Base-by-base conservation (phyloP, 78 protist genomes). In the Isochrysis galbana region DNA sequence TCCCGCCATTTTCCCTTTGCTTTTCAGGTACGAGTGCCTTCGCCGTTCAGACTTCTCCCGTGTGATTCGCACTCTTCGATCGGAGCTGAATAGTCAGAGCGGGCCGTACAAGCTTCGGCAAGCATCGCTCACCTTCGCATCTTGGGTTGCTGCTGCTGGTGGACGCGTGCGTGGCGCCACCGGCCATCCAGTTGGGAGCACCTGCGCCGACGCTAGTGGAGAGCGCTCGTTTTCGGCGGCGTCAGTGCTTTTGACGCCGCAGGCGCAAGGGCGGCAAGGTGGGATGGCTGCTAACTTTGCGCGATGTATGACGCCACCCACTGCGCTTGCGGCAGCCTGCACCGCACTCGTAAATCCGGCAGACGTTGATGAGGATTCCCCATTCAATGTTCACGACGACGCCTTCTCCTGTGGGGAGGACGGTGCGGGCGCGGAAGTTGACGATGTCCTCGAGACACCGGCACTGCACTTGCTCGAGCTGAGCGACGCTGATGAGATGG, bases 401-500 rank as follows among this genome's bases (percentile, higher is more conserved):
- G n/a, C n/a, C n/a, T n/a, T n/a, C n/a, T n/a, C n/a, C n/a, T n/a
- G n/a, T n/a, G n/a, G n/a, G n/a, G n/a, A n/a, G n/a, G n/a, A n/a
- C n/a, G n/a, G n/a, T n/a, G n/a, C n/a, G n/a, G 36, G 14, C 17
- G 7, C 32, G 74, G 36, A 67, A 3, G 36, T 23, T 11, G 36
- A 2, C 36, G 36, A 3, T 23, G 29, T 2, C 11, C 17, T 67
- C 17, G 74, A 26, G 17, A 2, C 29, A n/a, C 17, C 74, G 7
- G 61, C 82, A 41, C 41, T 72, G 3, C 82, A 72, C 41, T 34
- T 72, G 82, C 44, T 72, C 89, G 94, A 96, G n/a, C 21, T 89
- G 67, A 54, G 39, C 22, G 97, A 96, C 96, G 80, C 32, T 5
- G 91, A 61, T 78, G 96, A 94, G 93, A 1, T 94, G 45, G 74